Evolutionary conservation across 345 rosid genomes (phyloP).

Genomic region (Nephelium lappaceum): DNA sequence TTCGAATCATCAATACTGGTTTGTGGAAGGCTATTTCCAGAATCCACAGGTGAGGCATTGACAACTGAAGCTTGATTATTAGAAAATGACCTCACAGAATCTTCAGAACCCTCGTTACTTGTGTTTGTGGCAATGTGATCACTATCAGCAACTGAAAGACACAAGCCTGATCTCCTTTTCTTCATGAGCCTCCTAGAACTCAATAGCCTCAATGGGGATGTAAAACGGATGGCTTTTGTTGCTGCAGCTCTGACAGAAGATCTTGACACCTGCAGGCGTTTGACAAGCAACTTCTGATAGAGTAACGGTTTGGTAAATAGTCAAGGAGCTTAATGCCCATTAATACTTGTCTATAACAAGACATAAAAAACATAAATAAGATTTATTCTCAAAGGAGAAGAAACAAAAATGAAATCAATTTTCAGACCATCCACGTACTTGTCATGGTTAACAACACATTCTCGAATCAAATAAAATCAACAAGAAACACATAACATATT

Average conservation of each 20-base stretch:
- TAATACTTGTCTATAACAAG: constrained; percentile 6
- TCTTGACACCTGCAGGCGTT: constrained; percentile 28
- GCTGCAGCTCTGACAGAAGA: constrained; percentile 26
- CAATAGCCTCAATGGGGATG: constrained; percentile 24
- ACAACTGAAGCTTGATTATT: constrained; percentile 23
- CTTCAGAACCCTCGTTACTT: constrained; percentile 27
- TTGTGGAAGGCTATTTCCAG: constrained; percentile 21
- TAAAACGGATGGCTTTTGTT: constrained; percentile 19
- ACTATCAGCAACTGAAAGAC: constrained; percentile 47
- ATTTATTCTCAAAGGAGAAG: constrained; percentile 7
- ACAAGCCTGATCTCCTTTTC: constrained; percentile 31
- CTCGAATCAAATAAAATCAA: neutral
- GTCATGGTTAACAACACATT: constrained; percentile 21
- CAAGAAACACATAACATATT: neutral
- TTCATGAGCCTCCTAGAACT: constrained; percentile 21
- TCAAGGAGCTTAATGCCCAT: constrained; percentile 13
- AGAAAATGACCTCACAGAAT: constrained; percentile 25
- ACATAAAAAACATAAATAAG: neutral
- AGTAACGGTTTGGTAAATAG: constrained; percentile 19
- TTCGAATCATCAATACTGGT: constrained; percentile 16
- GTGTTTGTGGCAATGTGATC: constrained; percentile 35
- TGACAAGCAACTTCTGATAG: constrained; percentile 35
- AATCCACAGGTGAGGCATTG: constrained; percentile 26
- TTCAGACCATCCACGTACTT: constrained; percentile 9
- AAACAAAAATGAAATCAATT: neutral